Percentiles rank a stretch among this genome's conserved stretches.
phyloP scores from a whole-genome alignment of 2,329 filamentous ascomycete genomes.

The Colletotrichum theobromicola region DNA sequence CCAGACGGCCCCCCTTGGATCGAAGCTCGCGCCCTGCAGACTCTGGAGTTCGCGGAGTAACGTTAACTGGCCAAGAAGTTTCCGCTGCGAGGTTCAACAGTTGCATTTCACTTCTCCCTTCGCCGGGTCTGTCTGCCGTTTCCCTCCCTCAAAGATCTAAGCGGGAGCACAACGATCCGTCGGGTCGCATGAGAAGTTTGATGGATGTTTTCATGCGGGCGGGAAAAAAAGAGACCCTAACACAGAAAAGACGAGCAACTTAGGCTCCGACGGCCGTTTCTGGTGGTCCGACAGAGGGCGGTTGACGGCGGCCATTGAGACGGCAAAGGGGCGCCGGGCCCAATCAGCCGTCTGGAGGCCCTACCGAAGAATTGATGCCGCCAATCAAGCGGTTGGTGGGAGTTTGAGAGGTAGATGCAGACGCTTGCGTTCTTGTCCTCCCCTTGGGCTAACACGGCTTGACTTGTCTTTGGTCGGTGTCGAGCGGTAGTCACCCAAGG shows the following conservation, averaged over 20 bases:
- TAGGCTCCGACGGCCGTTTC: constrained; percentile 21
- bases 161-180: constrained; percentile 11
- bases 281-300: constrained; percentile 19
- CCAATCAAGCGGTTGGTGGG: constrained; percentile 9
- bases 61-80: neutral
- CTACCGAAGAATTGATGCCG: neutral
- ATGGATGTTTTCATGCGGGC: constrained; percentile 17
- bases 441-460: neutral
- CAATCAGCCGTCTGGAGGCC: constrained; percentile 13
- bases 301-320: constrained; percentile 13
- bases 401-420: neutral
- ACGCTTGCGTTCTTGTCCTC: constrained; percentile 11
- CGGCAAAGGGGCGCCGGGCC: constrained; percentile 8
- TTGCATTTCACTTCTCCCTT: neutral
- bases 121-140: neutral
- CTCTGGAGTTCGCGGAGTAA: neutral
- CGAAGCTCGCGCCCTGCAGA: neutral
- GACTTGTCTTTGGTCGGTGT: constrained; percentile 1
- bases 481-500: neutral
- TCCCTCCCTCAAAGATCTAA: constrained; percentile 12
- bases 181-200: constrained; percentile 4
- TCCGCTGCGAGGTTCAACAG: neutral
- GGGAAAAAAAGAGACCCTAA: neutral
- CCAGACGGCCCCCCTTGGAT: neutral
- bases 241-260: constrained; percentile 9